A percentile compares a stretch with the other conserved stretches of the same genome.
phyloP scores from a whole-genome alignment of 495 filamentous ascomycete species.

The Neurospora sp. region DNA sequence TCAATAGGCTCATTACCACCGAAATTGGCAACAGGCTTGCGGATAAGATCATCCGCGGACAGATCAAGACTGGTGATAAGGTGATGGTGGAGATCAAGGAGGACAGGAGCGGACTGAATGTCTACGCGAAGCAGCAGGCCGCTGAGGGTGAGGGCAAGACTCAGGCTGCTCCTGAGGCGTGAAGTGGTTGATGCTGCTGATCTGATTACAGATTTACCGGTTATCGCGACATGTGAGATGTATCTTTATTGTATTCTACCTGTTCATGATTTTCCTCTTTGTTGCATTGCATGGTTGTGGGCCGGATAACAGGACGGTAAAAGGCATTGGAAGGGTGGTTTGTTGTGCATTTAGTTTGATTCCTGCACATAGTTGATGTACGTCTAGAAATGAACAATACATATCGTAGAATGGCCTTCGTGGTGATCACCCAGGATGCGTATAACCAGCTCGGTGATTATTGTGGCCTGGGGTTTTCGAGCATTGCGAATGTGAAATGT shows the following conservation, averaged over 20 bases:
- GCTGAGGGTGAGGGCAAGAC: not conserved
- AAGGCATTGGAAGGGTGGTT: not conserved
- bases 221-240: not conserved
- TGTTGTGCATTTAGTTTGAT: not conserved
- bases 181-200: not conserved
- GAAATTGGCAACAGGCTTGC: constrained; percentile 82
- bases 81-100: constrained; percentile 57
- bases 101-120: constrained; percentile 40
- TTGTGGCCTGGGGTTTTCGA: not conserved
- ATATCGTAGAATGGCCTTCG: not conserved
- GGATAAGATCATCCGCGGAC: constrained; percentile 81
- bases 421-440: not conserved
- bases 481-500: not conserved
- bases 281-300: not conserved
- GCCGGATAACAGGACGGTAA: not conserved
- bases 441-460: not conserved
- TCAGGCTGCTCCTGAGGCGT: not conserved
- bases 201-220: not conserved
- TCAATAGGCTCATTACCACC: constrained; percentile 83
- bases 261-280: not conserved
- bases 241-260: not conserved
- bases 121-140: constrained; percentile 10
- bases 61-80: constrained; percentile 62
- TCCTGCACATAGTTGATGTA: not conserved
- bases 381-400: not conserved